Base-by-base conservation (phyloP, 192 early-diverging fungal genomes). In the Backusella tarrabulga region DNA sequence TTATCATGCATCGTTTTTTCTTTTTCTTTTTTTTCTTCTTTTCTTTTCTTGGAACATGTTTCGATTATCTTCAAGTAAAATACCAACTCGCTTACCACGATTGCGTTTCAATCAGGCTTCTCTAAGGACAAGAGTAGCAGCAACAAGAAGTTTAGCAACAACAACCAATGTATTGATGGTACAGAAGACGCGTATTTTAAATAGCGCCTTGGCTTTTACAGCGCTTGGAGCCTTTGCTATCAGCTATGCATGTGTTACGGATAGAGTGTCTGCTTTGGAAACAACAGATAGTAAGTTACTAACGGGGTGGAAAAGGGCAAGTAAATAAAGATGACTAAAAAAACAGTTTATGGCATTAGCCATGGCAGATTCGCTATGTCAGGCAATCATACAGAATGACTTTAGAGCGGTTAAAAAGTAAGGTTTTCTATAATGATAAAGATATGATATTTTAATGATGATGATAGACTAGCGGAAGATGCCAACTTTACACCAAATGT, bases 301-400 rank as follows among this genome's bases (percentile, higher is more conserved):
- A 54, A n/a, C 17, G 2, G 50, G 19, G 11, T 63, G 56, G 11
- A 29, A 14, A 29, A 23, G 7, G 0, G 8, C 35, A 38, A 54
- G 21, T 0, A 54, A 54, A 2, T n/a, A n/a, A 54, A 54, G 21
- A 54, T 54, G 52, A 63, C 23, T 67, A 68, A 35, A 34, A n/a
- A 34, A 36, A 38, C 1, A 2, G 19, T 21, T 72, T 34, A 17
- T 34, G 6, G 7, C 15, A 19, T 40, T 60, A 82, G 80, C 50
- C 12, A 63, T 68, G 12, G 76, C 76, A 12, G 76, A 82, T 68
- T 41, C 56, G 19, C 44, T 82, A 14, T 82, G 80, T 42, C 68
- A 82, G 72, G 76, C 77, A 4, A 82, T 82, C 40, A 35, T 82
- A 32, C 73, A 78, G 3, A 78, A 78, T 21, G 77, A 82, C 44